phyloP scores from a whole-genome alignment of 163 green algal genomes.

The Volvox carteri region DNA sequence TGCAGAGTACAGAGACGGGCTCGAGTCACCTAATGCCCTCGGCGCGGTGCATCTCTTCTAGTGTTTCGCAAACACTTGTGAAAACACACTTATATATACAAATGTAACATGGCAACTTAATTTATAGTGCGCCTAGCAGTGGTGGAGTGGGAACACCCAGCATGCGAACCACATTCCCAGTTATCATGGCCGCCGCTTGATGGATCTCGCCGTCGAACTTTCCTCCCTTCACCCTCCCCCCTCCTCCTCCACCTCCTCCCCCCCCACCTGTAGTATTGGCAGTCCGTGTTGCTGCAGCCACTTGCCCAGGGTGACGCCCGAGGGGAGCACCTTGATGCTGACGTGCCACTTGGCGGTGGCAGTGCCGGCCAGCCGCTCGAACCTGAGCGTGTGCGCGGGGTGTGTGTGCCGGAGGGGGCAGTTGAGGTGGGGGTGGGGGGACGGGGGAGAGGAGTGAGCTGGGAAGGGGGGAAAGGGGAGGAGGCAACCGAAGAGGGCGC shows the following conservation, averaged over 20 bases:
- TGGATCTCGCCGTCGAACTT: not conserved
- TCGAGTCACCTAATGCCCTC: too few species aligned
- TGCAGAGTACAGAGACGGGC: too few species aligned
- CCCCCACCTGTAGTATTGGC: slow-evolving; percentile 42
- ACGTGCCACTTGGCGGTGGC: slow-evolving; percentile 56
- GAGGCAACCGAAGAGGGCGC: not conserved
- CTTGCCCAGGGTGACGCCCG: slow-evolving; percentile 12
- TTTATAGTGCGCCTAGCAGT: too few species aligned
- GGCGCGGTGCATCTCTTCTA: too few species aligned
- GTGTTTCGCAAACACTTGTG: too few species aligned
- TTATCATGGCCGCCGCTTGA: too few species aligned
- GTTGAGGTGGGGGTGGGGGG: not conserved
- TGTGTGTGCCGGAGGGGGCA: too few species aligned
- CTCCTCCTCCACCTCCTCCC: not conserved
- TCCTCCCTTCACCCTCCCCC: not conserved
- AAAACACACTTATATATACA: too few species aligned
- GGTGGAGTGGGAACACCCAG: too few species aligned
- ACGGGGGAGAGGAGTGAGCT: not conserved
- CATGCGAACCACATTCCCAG: too few species aligned
- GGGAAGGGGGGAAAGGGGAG: not conserved
- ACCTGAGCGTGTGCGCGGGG: slow-evolving; percentile 1
- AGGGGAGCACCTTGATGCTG: slow-evolving; percentile 52
- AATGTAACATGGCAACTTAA: too few species aligned
- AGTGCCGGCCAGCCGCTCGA: slow-evolving; percentile 38
- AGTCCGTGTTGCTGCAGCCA: slow-evolving; percentile 49